A percentile compares a stretch with the other conserved stretches of the same genome.
Evolutionary conservation across 352 stramenopile genomes (phyloP).

Genomic region (Globisporangium barbulae): DNA sequence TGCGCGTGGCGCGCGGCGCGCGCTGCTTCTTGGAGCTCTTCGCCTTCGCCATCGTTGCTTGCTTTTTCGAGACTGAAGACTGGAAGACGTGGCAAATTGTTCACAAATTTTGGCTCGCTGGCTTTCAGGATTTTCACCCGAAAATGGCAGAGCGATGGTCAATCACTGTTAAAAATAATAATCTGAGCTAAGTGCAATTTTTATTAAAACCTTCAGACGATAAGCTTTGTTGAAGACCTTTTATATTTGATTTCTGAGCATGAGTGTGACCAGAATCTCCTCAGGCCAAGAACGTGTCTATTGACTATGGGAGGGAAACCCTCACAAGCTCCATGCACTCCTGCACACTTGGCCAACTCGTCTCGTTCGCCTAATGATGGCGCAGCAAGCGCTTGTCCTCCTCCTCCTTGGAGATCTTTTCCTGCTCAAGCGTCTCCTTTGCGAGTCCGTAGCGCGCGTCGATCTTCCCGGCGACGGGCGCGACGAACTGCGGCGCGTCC

Average conservation of each 20-base stretch:
- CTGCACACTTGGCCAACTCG: too few relatives aligned
- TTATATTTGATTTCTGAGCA: neutral
- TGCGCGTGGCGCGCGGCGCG: slow-evolving; percentile 60
- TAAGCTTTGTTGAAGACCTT: neutral
- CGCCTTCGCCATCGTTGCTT: slow-evolving; percentile 2
- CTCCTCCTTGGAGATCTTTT: slow-evolving; percentile 74
- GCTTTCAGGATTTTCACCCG: too few relatives aligned
- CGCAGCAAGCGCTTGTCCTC: slow-evolving; percentile 69
- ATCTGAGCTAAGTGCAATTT: too few relatives aligned
- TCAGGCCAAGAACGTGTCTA: neutral
- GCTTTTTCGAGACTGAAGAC: slow-evolving; percentile 1
- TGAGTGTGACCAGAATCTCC: neutral
- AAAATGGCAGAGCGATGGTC: too few relatives aligned
- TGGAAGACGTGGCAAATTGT: slow-evolving; percentile 14
- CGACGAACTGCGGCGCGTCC: slow-evolving; percentile 66
- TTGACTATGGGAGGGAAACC: neutral
- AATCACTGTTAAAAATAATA: too few relatives aligned
- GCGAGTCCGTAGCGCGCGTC: slow-evolving; percentile 71
- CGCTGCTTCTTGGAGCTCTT: neutral
- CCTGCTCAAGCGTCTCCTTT: slow-evolving; percentile 75
- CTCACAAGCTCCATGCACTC: too few relatives aligned
- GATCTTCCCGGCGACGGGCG: slow-evolving; percentile 52
- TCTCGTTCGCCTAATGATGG: slow-evolving; percentile 26
- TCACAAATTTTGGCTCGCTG: too few relatives aligned
- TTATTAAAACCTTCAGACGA: too few relatives aligned